Base-by-base conservation (phyloP, 805 yeast species). In the Maudiozyma barnettii region DNA sequence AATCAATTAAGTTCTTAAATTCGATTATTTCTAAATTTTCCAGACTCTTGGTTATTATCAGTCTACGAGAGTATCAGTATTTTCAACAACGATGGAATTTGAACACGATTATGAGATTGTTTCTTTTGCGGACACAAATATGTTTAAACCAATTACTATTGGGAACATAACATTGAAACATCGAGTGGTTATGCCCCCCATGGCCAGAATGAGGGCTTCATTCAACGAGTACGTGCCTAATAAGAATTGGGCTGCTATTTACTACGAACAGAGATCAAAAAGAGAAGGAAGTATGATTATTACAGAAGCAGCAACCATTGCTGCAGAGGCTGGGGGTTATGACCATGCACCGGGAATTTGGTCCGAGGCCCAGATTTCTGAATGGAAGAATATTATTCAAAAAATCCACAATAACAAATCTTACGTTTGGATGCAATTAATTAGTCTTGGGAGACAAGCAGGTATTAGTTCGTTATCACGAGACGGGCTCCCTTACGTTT, bases 221-320 rank as follows among this genome's bases (percentile, higher is more conserved):
- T 36, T n/a, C 20, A 61, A 57, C 4, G 70, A 66, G 19, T 63
- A 63, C 53, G 60, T 62, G 30, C 69, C 76, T 10, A 67, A 75
- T 16, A 51, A 47, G 22, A 75, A 73, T 22, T 66, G 74, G 41
- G 63, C 69, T 51, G 56, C 60, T n/a, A 64, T 71, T 47, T 78
- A 80, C 60, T 81, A 81, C 55, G 67, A 58, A 20, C 75, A 76
- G 52, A 67, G 84, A 51, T 71, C 84, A 0, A 56, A 62, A 39
- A 60, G 61, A 44, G 73, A 75, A 16, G 86, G 86, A 13, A 74
- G 84, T 14, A 59, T 82, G 48, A 54, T 80, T 35, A 72, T 78
- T 53, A 64, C 81, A 5, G 87, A 82, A 57, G 85, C 78, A 1
- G 71, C 81, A 1, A 69, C 67, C 53, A 70, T 73, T 21, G 63